A percentile compares a stretch with the other conserved stretches of the same genome.
Evolutionary conservation across 306 rosid species (phyloP).

Genomic region (Adenanthera pavonina): DNA sequence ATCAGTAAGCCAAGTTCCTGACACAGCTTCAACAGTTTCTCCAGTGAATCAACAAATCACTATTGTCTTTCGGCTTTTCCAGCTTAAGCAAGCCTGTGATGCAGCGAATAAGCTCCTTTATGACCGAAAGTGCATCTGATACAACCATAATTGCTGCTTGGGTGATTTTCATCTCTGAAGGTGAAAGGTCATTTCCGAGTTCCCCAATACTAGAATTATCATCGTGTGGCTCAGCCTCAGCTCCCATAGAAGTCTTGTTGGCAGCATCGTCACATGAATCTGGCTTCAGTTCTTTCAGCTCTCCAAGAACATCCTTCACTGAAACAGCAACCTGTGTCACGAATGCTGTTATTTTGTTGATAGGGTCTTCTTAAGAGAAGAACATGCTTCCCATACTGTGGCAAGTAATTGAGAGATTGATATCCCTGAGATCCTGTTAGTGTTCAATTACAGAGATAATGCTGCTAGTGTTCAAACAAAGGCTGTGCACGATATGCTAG

Average conservation of each 20-base stretch:
- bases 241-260: not conserved
- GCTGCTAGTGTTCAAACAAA: not conserved
- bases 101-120: slow-evolving; percentile 81
- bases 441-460: slow-evolving; percentile 40
- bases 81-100: slow-evolving; percentile 74
- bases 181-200: slow-evolving; percentile 80
- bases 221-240: too few species aligned
- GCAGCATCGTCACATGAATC: slow-evolving; percentile 42
- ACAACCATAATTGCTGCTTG: slow-evolving; percentile 58
- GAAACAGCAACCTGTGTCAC: slow-evolving; percentile 89
- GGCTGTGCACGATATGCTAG: not conserved
- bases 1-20: slow-evolving; percentile 68
- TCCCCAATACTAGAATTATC: slow-evolving; percentile 49
- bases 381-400: slow-evolving; percentile 83
- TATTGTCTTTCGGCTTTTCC: slow-evolving; percentile 58
- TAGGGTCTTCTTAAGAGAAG: slow-evolving; percentile 82
- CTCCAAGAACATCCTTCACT: slow-evolving; percentile 89
- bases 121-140: slow-evolving; percentile 61
- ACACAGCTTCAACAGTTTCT: slow-evolving; percentile 74
- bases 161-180: slow-evolving; percentile 87
- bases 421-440: slow-evolving; percentile 55
- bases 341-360: slow-evolving; percentile 77
- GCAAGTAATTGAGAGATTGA: slow-evolving; percentile 78
- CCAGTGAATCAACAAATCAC: slow-evolving; percentile 63
- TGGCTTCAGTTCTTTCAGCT: slow-evolving; percentile 90